phyloP scores from a whole-genome alignment of 176 grass and related monocot genomes.

The Areca catechu region DNA sequence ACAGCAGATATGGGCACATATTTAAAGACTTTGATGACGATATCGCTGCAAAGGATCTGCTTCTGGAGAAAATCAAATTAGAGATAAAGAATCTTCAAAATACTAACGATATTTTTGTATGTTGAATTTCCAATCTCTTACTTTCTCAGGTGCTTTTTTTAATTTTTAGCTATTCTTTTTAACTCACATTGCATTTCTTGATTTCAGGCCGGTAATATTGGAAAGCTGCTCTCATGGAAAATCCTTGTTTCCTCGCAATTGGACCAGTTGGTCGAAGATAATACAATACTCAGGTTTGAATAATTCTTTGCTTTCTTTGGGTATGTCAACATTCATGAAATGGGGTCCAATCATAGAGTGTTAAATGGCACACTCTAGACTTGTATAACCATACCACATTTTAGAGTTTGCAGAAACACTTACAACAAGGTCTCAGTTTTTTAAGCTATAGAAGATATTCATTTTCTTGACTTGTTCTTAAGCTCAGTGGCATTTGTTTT shows the following conservation, averaged over 20 bases:
- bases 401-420: too few relatives aligned
- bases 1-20: conserved; percentile 87
- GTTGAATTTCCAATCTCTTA: conserved; percentile 9
- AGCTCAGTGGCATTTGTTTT: too few relatives aligned
- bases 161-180: not conserved
- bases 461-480: too few relatives aligned
- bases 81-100: conserved; percentile 66
- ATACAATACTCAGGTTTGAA: conserved; percentile 52
- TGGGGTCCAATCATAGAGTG: too few relatives aligned
- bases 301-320: not conserved
- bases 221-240: conserved; percentile 66
- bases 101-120: conserved; percentile 42
- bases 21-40: conserved; percentile 95
- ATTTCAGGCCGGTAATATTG: conserved; percentile 55
- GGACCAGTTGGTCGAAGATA: conserved; percentile 50
- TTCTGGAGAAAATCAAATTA: conserved; percentile 53
- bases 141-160: not conserved
- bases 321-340: not conserved
- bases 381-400: too few relatives aligned
- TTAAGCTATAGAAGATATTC: too few relatives aligned
- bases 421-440: too few relatives aligned
- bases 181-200: conserved; percentile 18
- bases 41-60: conserved; percentile 51
- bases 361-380: too few relatives aligned
- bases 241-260: conserved; percentile 52